Evolutionary conservation across 2,329 filamentous ascomycete species (phyloP), one percentile per base, ranked within the genome.

Genomic region (Sphaerulina populicola): DNA sequence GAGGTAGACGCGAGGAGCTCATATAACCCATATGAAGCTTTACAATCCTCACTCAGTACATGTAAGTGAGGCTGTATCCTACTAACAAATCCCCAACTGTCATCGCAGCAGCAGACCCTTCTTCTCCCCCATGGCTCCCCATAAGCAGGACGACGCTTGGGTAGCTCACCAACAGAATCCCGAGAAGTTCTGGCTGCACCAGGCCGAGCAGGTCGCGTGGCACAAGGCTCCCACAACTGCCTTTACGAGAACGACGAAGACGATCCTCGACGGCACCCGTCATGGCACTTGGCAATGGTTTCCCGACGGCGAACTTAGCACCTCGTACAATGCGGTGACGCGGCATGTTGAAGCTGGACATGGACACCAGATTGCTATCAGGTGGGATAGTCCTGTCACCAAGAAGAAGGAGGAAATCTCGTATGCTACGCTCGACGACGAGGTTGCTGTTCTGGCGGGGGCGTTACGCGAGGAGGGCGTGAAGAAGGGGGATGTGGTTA

Each of bases 271-370:
- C 57, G 82, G 82, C 50, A 70, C 74, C n/a, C 72, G 74, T 12
- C 83, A 94, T 65, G 77, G 81, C 38, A 82, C 85, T 64, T 96
- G 90, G 89, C 79, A 81, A 56, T 97, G 91, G 91, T 96, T 94
- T 60, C 80, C 86, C 0, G 87, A 82, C 56, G 91, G 90, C 56
- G 82, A 93, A 71, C 86, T 97, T 60, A 93, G 86, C 36, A 95
- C 88, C 0, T 88, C 86, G 60, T 94, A 88, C 74, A 97, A 96
- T 67, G 48, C 47, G 66, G 74, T 96, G 11, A 89, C 95, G 69
- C 78, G 90, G 11, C 90, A 96, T 69, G 88, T 96, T n/a, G 72
- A 79, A 33, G 80, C 79, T 5, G 88, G 90, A n/a, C 75, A 83
- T 58, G 89, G 89, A 11, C 76, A 84, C 41, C 72, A 77, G 44